phyloP scores from a whole-genome alignment of 2,329 filamentous ascomycete species.

The Penicillium vulpinum region DNA sequence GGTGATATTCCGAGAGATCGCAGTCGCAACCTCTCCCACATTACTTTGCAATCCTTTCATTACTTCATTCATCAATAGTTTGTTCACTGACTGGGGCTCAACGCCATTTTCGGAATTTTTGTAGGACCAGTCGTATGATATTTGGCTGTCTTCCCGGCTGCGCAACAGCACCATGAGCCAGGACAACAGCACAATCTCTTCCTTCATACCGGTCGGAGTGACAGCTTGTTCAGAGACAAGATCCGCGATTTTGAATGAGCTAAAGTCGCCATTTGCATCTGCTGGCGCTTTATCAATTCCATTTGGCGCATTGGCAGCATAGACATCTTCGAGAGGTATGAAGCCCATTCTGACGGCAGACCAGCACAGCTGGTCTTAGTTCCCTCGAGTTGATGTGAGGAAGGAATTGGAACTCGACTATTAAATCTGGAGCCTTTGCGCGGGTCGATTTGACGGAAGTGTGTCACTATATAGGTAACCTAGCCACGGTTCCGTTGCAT shows the following conservation, averaged over 20 bases:
- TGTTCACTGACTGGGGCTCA: conserved; percentile 18
- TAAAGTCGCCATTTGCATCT: conserved; percentile 15
- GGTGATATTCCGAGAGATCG: conserved; percentile 30
- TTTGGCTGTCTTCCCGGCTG: conserved; percentile 41
- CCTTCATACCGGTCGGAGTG: conserved; percentile 38
- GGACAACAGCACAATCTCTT: conserved; percentile 46
- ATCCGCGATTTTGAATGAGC: conserved; percentile 30
- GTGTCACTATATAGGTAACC: conserved; percentile 17
- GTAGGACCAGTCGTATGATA: conserved; percentile 45
- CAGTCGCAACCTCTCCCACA: conserved; percentile 27
- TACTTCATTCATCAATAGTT: conserved; percentile 35
- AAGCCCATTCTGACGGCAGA: conserved; percentile 18
- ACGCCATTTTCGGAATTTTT: conserved; percentile 11
- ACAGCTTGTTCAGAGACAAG: conserved; percentile 27
- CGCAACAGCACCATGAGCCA: conserved; percentile 50
- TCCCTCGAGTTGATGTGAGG: conserved; percentile 4
- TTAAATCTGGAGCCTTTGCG: conserved; percentile 11
- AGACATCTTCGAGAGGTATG: conserved; percentile 12
- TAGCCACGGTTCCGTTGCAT: conserved; percentile 7
- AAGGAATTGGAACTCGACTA: conserved; percentile 6
- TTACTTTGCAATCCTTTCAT: conserved; percentile 35
- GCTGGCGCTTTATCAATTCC: background rate
- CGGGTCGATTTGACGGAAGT: conserved; percentile 8
- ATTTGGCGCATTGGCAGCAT: conserved; percentile 4
- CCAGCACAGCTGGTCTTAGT: conserved; percentile 9